A percentile compares a stretch with the other conserved stretches of the same genome.
phyloP scores from a whole-genome alignment of 1,284 basidiomycete genomes.

The Rhizoctonia solani region DNA sequence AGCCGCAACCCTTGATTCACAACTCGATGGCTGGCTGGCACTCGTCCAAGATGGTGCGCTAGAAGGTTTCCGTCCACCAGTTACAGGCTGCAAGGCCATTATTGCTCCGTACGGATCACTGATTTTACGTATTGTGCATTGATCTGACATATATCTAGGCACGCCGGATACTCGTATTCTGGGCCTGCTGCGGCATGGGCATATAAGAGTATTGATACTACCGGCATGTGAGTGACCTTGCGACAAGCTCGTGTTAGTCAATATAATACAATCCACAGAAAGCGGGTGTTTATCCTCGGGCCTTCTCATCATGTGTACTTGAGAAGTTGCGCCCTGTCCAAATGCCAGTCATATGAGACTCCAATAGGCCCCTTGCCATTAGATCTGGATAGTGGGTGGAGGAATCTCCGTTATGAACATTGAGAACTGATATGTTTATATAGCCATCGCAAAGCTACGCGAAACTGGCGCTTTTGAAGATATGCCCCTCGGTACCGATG shows the following conservation, averaged over 20 bases:
- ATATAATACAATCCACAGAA: slow-evolving; percentile 53
- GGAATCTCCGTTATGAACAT: not conserved
- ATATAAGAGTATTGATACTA: slow-evolving; percentile 84
- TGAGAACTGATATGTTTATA: not conserved
- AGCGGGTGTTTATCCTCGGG: slow-evolving; percentile 91
- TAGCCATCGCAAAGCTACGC: slow-evolving; percentile 72
- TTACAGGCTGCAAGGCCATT: slow-evolving; percentile 82
- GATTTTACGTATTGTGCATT: slow-evolving; percentile 9
- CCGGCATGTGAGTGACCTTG: slow-evolving; percentile 65
- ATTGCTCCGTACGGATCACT: slow-evolving; percentile 84
- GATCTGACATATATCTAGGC: slow-evolving; percentile 55
- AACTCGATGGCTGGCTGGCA: slow-evolving; percentile 69
- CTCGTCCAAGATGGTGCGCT: slow-evolving; percentile 50
- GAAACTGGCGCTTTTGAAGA: slow-evolving; percentile 70
- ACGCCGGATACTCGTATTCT: slow-evolving; percentile 96
- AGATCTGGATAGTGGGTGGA: slow-evolving; percentile 71
- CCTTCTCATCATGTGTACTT: slow-evolving; percentile 95
- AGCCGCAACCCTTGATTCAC: slow-evolving; percentile 51
- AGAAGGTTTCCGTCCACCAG: slow-evolving; percentile 62
- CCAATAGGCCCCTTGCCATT: slow-evolving; percentile 84
- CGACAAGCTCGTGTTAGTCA: slow-evolving; percentile 34
- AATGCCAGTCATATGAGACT: slow-evolving; percentile 76
- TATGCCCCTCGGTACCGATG: slow-evolving; percentile 74
- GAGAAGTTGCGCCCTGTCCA: slow-evolving; percentile 82
- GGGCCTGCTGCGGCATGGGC: slow-evolving; percentile 95